Evolutionary conservation across 2,329 filamentous ascomycete genomes (phyloP), one percentile per base, ranked within the genome.

Genomic region (Tolypocladium inflatum): DNA sequence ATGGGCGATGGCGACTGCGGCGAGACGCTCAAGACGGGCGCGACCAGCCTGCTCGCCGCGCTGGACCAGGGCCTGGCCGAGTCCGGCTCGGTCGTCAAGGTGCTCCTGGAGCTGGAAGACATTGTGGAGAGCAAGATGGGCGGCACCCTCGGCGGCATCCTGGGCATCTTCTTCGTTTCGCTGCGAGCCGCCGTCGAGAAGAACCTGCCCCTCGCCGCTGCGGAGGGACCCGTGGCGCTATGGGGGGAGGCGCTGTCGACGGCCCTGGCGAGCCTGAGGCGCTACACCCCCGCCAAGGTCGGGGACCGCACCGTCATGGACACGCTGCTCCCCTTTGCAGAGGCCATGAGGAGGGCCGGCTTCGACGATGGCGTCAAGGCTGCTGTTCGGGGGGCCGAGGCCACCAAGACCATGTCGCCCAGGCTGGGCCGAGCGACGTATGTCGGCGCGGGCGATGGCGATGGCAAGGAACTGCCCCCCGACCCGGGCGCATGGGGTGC

Each of bases 401-500:
- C 76, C 8, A 90, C 87, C 4, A 86, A 80, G 70, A 81, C 75
- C 33, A 82, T 89, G 78, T 81, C 78, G 70, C 84, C 87, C 9
- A 83, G 76, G 63, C 73, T 90, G 35, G 87, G 87, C 2, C 75
- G 87, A 55, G 86, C 86, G 13, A 87, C 87, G 0, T 90, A 90
- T 64, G 82, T 89, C 4, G 85, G 81, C 6, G 78, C 77, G 1
- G 80, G 79, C 50, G 75, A 75, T 3, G 80, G 76, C 58, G 75
- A 80, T 59, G 77, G 75, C 57, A 71, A 71, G 56, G 78, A 77
- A 51, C 61, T 80, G 57, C 84, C 87, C 5, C 86, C 87, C 4
- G 87, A 90, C 68, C 87, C 87, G 0, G 86, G 87, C 37, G 87
- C 87, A 5, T 85, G 86, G 76, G 87, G 85, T n/a, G 78, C 87